phyloP scores from a whole-genome alignment of 1,284 basidiomycete species.

The Xerocomus amazonicus region DNA sequence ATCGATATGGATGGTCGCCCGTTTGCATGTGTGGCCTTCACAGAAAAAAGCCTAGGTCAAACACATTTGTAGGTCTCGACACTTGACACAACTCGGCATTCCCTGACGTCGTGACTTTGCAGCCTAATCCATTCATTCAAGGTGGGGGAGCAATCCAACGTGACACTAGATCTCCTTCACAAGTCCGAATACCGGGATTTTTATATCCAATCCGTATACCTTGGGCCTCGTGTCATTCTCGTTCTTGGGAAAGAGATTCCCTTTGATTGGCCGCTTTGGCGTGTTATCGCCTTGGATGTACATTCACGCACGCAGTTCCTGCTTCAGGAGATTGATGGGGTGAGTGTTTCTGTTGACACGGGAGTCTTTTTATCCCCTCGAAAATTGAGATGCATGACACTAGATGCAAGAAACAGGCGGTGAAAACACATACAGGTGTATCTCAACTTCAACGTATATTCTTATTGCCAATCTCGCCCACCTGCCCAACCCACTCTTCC shows the following conservation, averaged over 20 bases:
- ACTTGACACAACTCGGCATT: neutral
- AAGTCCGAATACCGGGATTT: slow-evolving; percentile 8
- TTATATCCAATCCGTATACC: neutral
- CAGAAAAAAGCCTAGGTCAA: neutral
- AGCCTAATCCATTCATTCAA: slow-evolving; percentile 15
- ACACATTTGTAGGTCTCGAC: slow-evolving; percentile 4
- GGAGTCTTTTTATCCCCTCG: neutral
- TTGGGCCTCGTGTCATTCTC: slow-evolving; percentile 17
- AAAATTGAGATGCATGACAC: neutral
- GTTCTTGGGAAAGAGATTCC: neutral
- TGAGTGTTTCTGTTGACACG: neutral
- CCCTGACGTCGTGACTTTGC: neutral
- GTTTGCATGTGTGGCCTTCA: slow-evolving; percentile 13
- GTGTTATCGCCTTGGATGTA: slow-evolving; percentile 20
- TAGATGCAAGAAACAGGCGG: neutral
- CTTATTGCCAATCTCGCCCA: slow-evolving; percentile 1
- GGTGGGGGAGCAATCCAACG: neutral
- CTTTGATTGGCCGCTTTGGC: neutral
- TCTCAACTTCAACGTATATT: slow-evolving; percentile 24
- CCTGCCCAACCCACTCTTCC: slow-evolving; percentile 5
- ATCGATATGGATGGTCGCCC: slow-evolving; percentile 16
- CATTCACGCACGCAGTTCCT: slow-evolving; percentile 3
- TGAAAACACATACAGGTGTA: neutral
- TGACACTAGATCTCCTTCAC: slow-evolving; percentile 13
- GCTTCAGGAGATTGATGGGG: neutral